Conservation (phyloP, 805 yeast genomes). For the Candida glaebosa region DNA sequence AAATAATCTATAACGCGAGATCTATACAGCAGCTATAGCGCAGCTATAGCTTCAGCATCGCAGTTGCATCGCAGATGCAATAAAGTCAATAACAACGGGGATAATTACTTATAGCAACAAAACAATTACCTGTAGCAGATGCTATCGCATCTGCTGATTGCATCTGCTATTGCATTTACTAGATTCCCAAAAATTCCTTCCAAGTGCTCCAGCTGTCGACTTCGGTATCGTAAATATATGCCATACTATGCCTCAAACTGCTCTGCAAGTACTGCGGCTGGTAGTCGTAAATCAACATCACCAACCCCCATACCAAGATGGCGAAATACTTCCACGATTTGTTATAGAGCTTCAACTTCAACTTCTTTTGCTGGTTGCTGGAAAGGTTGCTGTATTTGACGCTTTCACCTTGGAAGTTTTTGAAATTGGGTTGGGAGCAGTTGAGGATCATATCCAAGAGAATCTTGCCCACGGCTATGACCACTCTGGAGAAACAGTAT, state of each 20-base stretch:
- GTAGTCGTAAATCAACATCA: constrained; percentile 64
- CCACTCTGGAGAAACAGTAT: constrained; percentile 67
- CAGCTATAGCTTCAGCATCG: too few relatives aligned
- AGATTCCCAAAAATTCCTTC: constrained; percentile 41
- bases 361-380: constrained; percentile 29
- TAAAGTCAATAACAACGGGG: too few relatives aligned
- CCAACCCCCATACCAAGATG: constrained; percentile 66
- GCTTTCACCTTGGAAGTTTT: constrained; percentile 10
- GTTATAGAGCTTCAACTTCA: constrained; percentile 26
- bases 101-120: too few relatives aligned
- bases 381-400: constrained; percentile 22
- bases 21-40: too few relatives aligned
- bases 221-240: constrained; percentile 64
- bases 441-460: constrained; percentile 37
- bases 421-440: constrained; percentile 32
- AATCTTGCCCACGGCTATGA: constrained; percentile 58
- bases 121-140: too few relatives aligned
- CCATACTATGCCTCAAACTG: constrained; percentile 65
- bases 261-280: constrained; percentile 63
- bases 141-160: too few relatives aligned
- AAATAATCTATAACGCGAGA: too few relatives aligned
- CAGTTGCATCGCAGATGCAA: too few relatives aligned
- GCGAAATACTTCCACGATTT: constrained; percentile 59
- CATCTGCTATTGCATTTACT: too few relatives aligned
- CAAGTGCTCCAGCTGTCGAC: constrained; percentile 47